Percentiles rank a stretch among this genome's conserved stretches.
Evolutionary conservation across 345 rosid genomes (phyloP).

Genomic region (Isatis tinctoria): DNA sequence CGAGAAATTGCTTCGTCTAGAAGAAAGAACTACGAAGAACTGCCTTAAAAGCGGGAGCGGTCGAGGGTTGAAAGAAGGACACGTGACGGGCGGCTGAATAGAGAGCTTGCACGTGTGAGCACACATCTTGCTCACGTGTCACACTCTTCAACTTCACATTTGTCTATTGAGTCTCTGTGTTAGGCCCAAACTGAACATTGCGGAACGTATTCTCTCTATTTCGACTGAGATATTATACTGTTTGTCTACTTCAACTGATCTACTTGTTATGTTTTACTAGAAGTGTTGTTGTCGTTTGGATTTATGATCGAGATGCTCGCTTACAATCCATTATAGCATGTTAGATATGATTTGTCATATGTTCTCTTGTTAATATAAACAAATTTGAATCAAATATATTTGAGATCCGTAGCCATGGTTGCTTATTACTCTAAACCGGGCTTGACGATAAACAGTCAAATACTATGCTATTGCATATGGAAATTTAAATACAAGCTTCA

Average conservation of each 20-base stretch:
- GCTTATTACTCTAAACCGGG: not conserved
- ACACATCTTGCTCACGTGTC: conserved; percentile 9
- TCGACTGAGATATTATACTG: not conserved
- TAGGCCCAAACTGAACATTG: not conserved
- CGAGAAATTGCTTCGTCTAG: not conserved
- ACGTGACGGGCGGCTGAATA: conserved; percentile 39
- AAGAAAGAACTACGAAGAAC: conserved; percentile 3
- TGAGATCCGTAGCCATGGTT: not conserved
- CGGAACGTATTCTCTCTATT: not conserved
- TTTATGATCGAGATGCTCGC: not conserved
- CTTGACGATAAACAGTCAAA: not conserved
- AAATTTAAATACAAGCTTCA: conserved; percentile 12
- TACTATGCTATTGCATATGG: not conserved
- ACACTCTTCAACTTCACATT: conserved; percentile 9
- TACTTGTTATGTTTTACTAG: not conserved
- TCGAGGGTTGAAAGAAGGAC: not conserved
- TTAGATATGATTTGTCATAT: too few relatives aligned
- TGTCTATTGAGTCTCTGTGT: not conserved
- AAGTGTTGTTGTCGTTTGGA: not conserved
- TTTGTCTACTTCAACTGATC: not conserved
- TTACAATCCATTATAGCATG: not conserved
- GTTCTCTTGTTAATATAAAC: not conserved
- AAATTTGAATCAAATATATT: not conserved
- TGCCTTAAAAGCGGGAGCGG: conserved; percentile 10
- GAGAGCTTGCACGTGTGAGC: conserved; percentile 14